These are phyloP conservation scores for Mrakia frigida DNA, from an alignment of 768 basidiomycete genomes.

Conservation along the genomic window DNA sequence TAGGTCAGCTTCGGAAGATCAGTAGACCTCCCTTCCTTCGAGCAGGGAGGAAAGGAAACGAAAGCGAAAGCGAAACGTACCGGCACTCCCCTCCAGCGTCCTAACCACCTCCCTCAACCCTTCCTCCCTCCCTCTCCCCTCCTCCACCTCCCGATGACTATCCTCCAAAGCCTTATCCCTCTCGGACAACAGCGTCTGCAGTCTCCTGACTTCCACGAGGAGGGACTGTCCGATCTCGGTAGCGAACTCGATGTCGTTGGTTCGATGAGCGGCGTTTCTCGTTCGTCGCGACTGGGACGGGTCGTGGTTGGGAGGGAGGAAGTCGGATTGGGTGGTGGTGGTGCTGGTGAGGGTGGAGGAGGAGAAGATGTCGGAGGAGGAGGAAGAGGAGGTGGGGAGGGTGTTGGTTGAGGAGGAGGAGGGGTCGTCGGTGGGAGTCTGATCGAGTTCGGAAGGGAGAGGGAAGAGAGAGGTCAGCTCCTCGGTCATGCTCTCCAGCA, in stretches of 20 bases:
- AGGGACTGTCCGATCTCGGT: conserved; percentile 94
- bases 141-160: conserved; percentile 69
- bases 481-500: neutral
- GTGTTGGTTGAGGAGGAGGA: neutral
- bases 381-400: conserved; percentile 7
- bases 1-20: conserved; percentile 17
- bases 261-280: conserved; percentile 41
- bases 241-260: conserved; percentile 70
- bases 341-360: neutral
- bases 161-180: conserved; percentile 88
- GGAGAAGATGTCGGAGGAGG: conserved; percentile 18
- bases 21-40: too few relatives aligned
- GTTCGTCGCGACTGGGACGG: conserved; percentile 18
- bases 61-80: conserved; percentile 52
- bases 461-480: neutral
- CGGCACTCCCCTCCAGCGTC: conserved; percentile 73
- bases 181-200: conserved; percentile 85
- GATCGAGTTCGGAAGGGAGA: conserved; percentile 34
- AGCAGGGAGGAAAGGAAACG: too few relatives aligned
- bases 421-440: conserved; percentile 37
- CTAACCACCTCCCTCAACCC: conserved; percentile 65
- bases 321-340: neutral
- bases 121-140: conserved; percentile 23
- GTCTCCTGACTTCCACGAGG: conserved; percentile 80
- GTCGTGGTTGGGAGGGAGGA: conserved; percentile 18